Percentiles rank a stretch among this genome's conserved stretches.
Conservation (phyloP, 1,139 yeast species). For the Yamadazyma pseudoaaseri region DNA sequence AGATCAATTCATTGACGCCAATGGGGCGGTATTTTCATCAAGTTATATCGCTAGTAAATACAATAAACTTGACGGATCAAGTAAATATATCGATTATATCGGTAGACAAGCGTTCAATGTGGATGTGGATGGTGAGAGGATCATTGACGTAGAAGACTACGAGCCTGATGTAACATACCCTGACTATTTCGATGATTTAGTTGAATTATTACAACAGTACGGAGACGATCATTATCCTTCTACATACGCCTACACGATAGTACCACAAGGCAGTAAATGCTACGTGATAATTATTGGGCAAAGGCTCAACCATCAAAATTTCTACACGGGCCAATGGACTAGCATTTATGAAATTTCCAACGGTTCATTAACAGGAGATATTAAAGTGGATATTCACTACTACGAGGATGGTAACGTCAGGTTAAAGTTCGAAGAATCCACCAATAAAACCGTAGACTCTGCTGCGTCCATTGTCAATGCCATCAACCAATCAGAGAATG, state of each 20-base stretch:
- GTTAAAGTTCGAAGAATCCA: constrained; percentile 54
- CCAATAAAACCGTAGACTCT: constrained; percentile 20
- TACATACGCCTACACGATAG: constrained; percentile 43
- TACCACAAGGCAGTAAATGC: constrained; percentile 33
- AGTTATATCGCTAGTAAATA: constrained; percentile 32
- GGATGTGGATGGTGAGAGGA: constrained; percentile 49
- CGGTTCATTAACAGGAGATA: constrained; percentile 47
- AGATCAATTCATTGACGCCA: constrained; percentile 27
- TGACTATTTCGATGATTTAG: constrained; percentile 27
- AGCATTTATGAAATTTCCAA: constrained; percentile 56
- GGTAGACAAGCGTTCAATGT: constrained; percentile 56
- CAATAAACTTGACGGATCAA: constrained; percentile 31
- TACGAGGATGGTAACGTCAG: constrained; percentile 96
- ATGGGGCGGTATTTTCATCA: constrained; percentile 31
- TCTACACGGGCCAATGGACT: constrained; percentile 89
- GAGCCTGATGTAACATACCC: constrained; percentile 27
- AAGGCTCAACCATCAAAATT: constrained; percentile 72
- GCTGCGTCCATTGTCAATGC: constrained; percentile 43
- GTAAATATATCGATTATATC: constrained; percentile 40
- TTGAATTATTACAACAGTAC: constrained; percentile 32
- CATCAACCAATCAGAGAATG: constrained; percentile 60
- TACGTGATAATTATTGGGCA: constrained; percentile 64
- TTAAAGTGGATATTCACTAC: constrained; percentile 79
- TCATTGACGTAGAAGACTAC: constrained; percentile 51
- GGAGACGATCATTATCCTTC: constrained; percentile 55